Evolutionary conservation across 768 basidiomycete genomes (phyloP).

Genomic region (Leccinum uliginosum): DNA sequence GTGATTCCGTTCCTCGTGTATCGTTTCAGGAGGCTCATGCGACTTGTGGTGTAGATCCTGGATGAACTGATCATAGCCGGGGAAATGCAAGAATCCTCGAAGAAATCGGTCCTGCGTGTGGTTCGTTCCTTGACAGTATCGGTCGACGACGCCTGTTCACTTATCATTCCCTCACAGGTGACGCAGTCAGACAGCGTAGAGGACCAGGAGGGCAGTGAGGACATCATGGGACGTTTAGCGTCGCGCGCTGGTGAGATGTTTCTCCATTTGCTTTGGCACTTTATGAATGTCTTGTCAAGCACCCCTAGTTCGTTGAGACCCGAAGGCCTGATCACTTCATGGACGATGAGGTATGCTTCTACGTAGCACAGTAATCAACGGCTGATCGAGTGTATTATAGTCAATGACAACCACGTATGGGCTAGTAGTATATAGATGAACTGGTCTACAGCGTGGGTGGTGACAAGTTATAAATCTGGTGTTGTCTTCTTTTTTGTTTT

Average conservation of each 20-base stretch:
- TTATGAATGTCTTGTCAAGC: slow-evolving; percentile 23
- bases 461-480: slow-evolving; percentile 11
- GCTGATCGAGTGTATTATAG: neutral
- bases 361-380: neutral
- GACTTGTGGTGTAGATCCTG: slow-evolving; percentile 50
- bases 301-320: slow-evolving; percentile 26
- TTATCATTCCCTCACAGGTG: slow-evolving; percentile 44
- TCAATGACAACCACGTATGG: neutral
- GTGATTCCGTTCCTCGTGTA: slow-evolving; percentile 7
- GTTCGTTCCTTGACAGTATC: slow-evolving; percentile 26
- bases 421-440: neutral
- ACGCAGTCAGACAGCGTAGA: slow-evolving; percentile 82
- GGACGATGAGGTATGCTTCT: neutral
- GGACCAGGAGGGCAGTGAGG: slow-evolving; percentile 82
- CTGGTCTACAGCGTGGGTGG: neutral
- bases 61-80: slow-evolving; percentile 94
- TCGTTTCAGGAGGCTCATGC: neutral
- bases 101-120: slow-evolving; percentile 61
- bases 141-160: slow-evolving; percentile 7
- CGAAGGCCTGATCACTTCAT: neutral
- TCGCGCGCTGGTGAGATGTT: slow-evolving; percentile 61
- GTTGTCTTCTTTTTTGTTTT: slow-evolving; percentile 36
- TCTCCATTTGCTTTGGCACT: neutral
- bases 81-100: slow-evolving; percentile 91
- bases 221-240: slow-evolving; percentile 72